Evolutionary conservation across 495 filamentous ascomycete species (phyloP), one percentile per base, ranked within the genome.

Genomic region (Penicillium roqueforti): DNA sequence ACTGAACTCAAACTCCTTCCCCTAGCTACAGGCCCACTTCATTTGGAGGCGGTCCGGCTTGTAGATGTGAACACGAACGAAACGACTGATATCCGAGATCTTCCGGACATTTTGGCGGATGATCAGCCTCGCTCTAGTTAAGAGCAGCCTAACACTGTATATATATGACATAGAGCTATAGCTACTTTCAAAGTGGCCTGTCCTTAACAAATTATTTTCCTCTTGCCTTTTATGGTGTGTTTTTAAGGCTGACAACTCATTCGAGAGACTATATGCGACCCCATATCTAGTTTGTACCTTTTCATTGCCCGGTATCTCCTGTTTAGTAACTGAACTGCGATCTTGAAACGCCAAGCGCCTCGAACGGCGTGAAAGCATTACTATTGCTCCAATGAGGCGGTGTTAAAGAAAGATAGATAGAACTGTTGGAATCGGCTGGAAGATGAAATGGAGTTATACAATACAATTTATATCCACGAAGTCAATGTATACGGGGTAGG

Each of bases 31-130:
- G 93, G 93, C 0, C 76, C 92, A 16, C 76, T 97, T 8, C 77
- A 80, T 3, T 65, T 97, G 3, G 92, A 96, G 62, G 84, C 85
- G 10, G 80, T 98, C 10, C 77, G 90, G 50, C 82, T 97, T 9
- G 78, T 92, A 20, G 93, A 98, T 72, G 72, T 93, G 56, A 84
- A 79, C 31, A 88, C 82, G 40, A 87, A 89, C 57, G 89, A 95
- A 70, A 83, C 84, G 65, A 83, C 89, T 14, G 90, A 95, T 74
- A 83, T 96, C 47, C 75, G 82, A 56, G 87, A 95, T 60, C 66
- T 96, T 36, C 91, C 91, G 5, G 83, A 83, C 58, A 83, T 93
- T 55, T 61, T 91, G 42, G 83, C 83, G 7, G 62, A 76, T 47
- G 70, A 73, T 40, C 64, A 65, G 50, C 66, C 67, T 28, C 56